Evolutionary conservation across 345 rosid species (phyloP).

Genomic region (Ceriops zippeliana): DNA sequence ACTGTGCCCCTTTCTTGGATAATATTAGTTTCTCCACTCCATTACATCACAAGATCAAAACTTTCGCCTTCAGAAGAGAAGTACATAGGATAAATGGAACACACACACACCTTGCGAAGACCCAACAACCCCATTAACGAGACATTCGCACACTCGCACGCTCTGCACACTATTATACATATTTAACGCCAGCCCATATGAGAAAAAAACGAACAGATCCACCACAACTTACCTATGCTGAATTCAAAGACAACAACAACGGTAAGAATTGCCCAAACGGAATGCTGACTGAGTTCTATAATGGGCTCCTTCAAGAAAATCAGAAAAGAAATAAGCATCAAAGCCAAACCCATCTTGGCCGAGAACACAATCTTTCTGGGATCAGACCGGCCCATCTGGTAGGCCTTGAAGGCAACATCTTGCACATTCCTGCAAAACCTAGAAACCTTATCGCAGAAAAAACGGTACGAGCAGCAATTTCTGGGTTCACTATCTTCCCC

Average conservation of each 20-base stretch:
- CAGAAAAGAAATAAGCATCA: constrained; percentile 62
- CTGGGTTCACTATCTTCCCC: constrained; percentile 9
- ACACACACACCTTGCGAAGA: too few species aligned
- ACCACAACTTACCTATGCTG: constrained; percentile 57
- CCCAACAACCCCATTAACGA: not conserved
- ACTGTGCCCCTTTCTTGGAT: not conserved
- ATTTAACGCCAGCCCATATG: not conserved
- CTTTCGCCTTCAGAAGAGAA: not conserved
- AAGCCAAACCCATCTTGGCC: constrained; percentile 76
- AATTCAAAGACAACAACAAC: constrained; percentile 92
- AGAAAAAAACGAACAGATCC: not conserved
- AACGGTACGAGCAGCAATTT: constrained; percentile 34
- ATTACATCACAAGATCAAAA: not conserved
- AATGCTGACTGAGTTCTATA: constrained; percentile 58
- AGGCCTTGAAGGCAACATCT: constrained; percentile 44
- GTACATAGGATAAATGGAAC: not conserved
- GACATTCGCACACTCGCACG: not conserved
- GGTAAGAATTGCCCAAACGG: constrained; percentile 89
- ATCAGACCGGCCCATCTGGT: constrained; percentile 74
- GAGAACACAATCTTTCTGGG: constrained; percentile 89
- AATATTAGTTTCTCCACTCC: not conserved
- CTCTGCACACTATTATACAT: not conserved
- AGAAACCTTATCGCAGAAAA: constrained; percentile 25
- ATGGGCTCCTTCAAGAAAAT: constrained; percentile 62
- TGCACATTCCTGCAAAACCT: constrained; percentile 24